A percentile compares a stretch with the other conserved stretches of the same genome.
These are phyloP conservation scores for Cystofilobasidium ferigula DNA, from an alignment of 768 basidiomycete genomes.

Conservation along the genomic window DNA sequence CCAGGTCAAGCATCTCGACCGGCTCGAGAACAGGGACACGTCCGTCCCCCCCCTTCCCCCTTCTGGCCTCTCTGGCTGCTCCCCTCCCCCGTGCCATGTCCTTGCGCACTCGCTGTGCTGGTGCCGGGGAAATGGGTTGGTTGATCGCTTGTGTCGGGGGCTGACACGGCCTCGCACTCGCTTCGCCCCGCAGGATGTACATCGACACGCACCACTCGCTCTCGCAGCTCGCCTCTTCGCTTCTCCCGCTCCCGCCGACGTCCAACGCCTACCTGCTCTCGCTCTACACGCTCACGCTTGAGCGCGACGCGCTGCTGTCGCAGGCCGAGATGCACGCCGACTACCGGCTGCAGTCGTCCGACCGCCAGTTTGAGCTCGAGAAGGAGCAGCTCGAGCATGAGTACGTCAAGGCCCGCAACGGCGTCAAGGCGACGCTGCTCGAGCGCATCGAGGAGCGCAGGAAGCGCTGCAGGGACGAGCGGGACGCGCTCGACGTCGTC, in stretches of 20 bases:
- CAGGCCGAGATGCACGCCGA: slow-evolving; percentile 38
- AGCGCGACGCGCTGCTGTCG: slow-evolving; percentile 39
- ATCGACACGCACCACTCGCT: slow-evolving; percentile 35
- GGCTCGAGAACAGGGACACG: slow-evolving; percentile 38
- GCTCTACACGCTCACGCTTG: slow-evolving; percentile 38
- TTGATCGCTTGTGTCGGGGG: no score
- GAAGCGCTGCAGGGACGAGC: slow-evolving; percentile 41
- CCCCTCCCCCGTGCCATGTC: neutral
- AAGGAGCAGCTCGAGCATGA: slow-evolving; percentile 41
- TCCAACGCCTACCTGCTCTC: slow-evolving; percentile 37
- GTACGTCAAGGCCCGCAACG: slow-evolving; percentile 40
- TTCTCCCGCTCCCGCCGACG: slow-evolving; percentile 34
- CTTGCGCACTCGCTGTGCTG: neutral
- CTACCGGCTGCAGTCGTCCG: slow-evolving; percentile 38
- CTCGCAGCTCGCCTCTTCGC: slow-evolving; percentile 34
- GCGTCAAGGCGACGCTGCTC: slow-evolving; percentile 38
- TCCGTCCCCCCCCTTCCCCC: slow-evolving; percentile 31
- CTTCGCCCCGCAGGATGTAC: slow-evolving; percentile 33
- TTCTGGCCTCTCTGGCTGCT: slow-evolving; percentile 26
- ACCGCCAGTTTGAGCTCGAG: slow-evolving; percentile 40
- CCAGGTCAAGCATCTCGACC: slow-evolving; percentile 40
- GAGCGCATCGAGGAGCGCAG: slow-evolving; percentile 41
- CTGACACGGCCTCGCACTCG: neutral
- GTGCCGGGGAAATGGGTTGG: no score
- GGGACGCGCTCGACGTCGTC: slow-evolving; percentile 40